Base-by-base conservation (phyloP, 2,329 filamentous ascomycete genomes). In the Colletotrichum tropicicola region DNA sequence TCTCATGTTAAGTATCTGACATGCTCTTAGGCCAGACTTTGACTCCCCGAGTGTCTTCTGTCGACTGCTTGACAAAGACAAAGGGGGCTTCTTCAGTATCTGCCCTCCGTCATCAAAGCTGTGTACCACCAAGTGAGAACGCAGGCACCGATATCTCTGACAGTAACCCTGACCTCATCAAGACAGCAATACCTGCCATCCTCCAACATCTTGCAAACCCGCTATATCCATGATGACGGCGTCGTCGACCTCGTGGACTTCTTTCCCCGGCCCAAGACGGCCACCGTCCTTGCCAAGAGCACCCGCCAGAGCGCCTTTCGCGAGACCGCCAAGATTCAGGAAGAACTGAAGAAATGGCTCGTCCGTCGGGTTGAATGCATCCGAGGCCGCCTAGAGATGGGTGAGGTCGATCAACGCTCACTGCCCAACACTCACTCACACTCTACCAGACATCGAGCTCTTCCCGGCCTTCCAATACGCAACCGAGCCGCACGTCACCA, bases 21-120 rank as follows among this genome's bases (percentile, higher is more conserved):
- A 15, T 41, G 15, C 17, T 48, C 54, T 5, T 39, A 91, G 87
- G 91, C 91, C 91, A 3, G 88, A 92, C 69, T 94, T 94, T 73
- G 91, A 94, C 75, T 93, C 91, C 6, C 91, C 91, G 0, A 90
- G 89, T 0, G 78, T 94, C 52, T 94, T 94, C 74, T 92, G 90
- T 72, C 87, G 91, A 41, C 82, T 94, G 15, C 78, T 94, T 3
- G 91, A 94, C 77, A 90, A 91, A 72, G 80, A 91, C 70, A 92
- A 91, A 73, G 91, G 92, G 23, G 92, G 91, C 0, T 87, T 90
- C 74, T 93, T 92, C 76, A 88, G 84, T 68, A 91, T 94, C 69
- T 77, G 84, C n/a, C 85, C 87, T 21, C 82, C 83, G 3, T 69
- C 78, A 1, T 75, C 81, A 9, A 73, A 85, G 25, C 79, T 79